Percentiles rank a stretch among this genome's conserved stretches.
Conservation (phyloP, 2,329 filamentous ascomycete species). For the Fusarium poae region DNA sequence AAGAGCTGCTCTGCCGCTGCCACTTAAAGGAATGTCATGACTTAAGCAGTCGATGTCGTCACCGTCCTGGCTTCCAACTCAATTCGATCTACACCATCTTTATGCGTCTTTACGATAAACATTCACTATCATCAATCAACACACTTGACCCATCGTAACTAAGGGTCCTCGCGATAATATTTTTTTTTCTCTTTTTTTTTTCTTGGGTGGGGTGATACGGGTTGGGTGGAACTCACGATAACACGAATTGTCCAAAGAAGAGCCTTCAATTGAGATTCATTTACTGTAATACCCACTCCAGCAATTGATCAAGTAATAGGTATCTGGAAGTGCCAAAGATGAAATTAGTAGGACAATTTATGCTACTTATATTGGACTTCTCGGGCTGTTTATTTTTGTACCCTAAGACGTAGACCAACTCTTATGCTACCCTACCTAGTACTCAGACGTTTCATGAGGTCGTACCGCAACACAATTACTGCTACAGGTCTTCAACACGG, state of each 20-base stretch:
- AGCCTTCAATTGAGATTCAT: neutral
- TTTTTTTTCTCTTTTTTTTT: conserved; percentile 16
- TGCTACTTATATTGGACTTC: neutral
- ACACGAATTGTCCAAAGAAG: conserved; percentile 1
- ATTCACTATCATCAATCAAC: neutral
- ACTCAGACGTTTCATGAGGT: neutral
- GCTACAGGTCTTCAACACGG: neutral
- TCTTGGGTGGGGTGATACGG: conserved; percentile 9
- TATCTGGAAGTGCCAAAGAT: neutral
- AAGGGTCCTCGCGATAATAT: neutral
- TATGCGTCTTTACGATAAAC: neutral
- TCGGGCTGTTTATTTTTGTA: neutral
- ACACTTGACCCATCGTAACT: neutral
- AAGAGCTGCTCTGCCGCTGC: conserved; percentile 18
- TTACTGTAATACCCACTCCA: neutral
- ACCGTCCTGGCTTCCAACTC: neutral
- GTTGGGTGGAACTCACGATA: conserved; percentile 15
- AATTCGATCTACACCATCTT: neutral
- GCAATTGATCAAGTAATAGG: neutral
- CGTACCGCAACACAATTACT: too few species aligned
- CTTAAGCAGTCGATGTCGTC: conserved; percentile 31
- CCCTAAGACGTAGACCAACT: neutral
- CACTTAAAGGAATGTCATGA: conserved; percentile 14
- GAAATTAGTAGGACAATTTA: neutral
- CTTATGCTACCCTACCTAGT: too few species aligned